Base-by-base conservation (phyloP, 306 rosid species). In the Lotus japonicus region DNA sequence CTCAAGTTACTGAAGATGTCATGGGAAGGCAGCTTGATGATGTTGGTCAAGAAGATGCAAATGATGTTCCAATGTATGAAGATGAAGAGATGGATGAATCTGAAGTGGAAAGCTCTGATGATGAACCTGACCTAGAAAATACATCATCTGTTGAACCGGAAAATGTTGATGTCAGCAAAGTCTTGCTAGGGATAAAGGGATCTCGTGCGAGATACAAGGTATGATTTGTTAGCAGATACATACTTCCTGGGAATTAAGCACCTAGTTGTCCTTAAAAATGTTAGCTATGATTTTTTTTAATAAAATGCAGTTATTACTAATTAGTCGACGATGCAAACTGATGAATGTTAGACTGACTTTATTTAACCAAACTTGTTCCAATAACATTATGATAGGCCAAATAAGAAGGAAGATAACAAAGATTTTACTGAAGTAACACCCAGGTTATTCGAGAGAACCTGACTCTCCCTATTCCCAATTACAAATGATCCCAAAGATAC, bases 201-300 rank as follows among this genome's bases (percentile, higher is more conserved):
- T 67, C 96, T 46, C 77, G 77, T 36, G 35, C 85, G 87, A 85
- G 79, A 81, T 95, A 84, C 85, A 79, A 87, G 91, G 96, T 87
- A 81, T 81, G 86, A 15, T 1, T 58, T 71, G 58, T 50, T 48
- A 28, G 52, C 46, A 49, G 57, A 73, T 31, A 59, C 19, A 11
- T 73, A 35, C 56, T 68, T 65, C 45, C 78, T 39, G 43, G 13
- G 1, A 52, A 7, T 18, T 62, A 19, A 66, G 21, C n/a, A 12
- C 49, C 68, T 23, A 14, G 23, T 17, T 35, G 43, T 53, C 46
- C 66, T 45, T 45, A 57, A 57, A 62, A 65, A 5, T 45, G 23
- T 65, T 68, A 38, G 59, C 53, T 33, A 50, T 28, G n/a, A 45
- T n/a, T n/a, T n/a, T n/a, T n/a, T n/a, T n/a, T n/a, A n/a, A n/a